Percentiles rank a stretch among this genome's conserved stretches.
phyloP scores from a whole-genome alignment of 257 asterid species.

The Scutellaria minor region DNA sequence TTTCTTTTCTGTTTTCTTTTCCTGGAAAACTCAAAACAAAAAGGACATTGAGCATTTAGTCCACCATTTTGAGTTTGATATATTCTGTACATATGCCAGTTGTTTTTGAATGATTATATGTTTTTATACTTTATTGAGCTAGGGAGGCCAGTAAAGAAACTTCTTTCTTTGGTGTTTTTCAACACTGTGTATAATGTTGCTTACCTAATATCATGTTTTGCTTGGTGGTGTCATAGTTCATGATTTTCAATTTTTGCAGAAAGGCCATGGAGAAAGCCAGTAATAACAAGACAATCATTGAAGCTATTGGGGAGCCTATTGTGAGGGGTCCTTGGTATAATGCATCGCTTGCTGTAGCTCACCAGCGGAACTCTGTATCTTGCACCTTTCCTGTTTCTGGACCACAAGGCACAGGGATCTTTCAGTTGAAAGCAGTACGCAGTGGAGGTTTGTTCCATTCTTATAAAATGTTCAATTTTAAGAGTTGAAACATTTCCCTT shows the following conservation, averaged over 20 bases:
- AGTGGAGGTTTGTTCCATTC: conserved; percentile 59
- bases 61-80: no score
- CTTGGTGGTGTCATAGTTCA: conserved; percentile 7
- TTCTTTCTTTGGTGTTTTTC: not conserved
- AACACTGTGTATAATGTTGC: not conserved
- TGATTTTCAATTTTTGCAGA: conserved; percentile 53
- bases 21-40: no score
- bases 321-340: conserved; percentile 98
- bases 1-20: no score
- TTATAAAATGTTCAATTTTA: not conserved
- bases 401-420: conserved; percentile 89
- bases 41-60: no score
- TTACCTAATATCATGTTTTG: not conserved
- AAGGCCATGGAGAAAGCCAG: conserved; percentile 96
- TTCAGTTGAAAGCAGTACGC: conserved; percentile 94
- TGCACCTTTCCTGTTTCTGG: conserved; percentile 96
- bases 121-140: not conserved
- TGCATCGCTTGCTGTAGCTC: conserved; percentile 94
- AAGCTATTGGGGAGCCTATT: conserved; percentile 91
- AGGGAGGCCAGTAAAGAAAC: not conserved
- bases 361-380: conserved; percentile 82
- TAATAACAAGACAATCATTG: conserved; percentile 61
- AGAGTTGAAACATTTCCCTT: not conserved
- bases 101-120: not conserved
- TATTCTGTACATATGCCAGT: not conserved